Evolutionary conservation across 1,284 basidiomycete genomes (phyloP), one percentile per base, ranked within the genome.

Genomic region (Marasmius fiardii): DNA sequence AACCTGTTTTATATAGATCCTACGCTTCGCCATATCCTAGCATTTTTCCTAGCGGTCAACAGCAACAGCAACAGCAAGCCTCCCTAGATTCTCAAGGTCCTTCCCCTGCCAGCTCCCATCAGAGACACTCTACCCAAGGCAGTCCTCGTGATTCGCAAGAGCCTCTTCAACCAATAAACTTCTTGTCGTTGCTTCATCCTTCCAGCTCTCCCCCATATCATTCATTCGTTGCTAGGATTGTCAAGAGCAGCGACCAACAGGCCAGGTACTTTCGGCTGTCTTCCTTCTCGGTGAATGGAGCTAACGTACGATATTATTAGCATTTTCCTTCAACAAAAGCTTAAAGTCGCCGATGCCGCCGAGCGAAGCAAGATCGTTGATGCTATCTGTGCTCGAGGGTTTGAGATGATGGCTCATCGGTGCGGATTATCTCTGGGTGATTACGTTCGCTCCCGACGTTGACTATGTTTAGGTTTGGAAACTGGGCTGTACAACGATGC

Each of bases 351-450:
- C 5, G 89, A 91, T 62, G 61, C 76, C n/a, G 81, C 84, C 52
- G 90, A 91, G 65, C 77, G 90, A 1, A 79, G 77, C 7, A 90
- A 90, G 68, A 92, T 92, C 47, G 84, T 92, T 10, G 88, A 91
- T 64, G 90, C 90, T 48, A 92, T 92, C 56, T 90, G 88, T 57
- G 77, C 82, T 35, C 80, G 84, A 20, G 90, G 90, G 0, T 89
- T 88, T 60, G 90, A 92, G 66, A 92, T 92, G 90, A 92, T 92
- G 90, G 89, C 89, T 57, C 86, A 91, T 67, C 76, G 88, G 88
- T 88, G 68, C 43, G 69, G 64, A 47, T 26, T 21, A n/a, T 41
- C 23, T 43, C 34, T 31, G n/a, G 53, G 16, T 44, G 35, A 59
- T 52, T 49, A 34, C 56, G 20, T 11, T 58, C 20, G 28, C 7